Evolutionary conservation across 257 asterid species (phyloP).

Genomic region (Galeopsis tetrahit): DNA sequence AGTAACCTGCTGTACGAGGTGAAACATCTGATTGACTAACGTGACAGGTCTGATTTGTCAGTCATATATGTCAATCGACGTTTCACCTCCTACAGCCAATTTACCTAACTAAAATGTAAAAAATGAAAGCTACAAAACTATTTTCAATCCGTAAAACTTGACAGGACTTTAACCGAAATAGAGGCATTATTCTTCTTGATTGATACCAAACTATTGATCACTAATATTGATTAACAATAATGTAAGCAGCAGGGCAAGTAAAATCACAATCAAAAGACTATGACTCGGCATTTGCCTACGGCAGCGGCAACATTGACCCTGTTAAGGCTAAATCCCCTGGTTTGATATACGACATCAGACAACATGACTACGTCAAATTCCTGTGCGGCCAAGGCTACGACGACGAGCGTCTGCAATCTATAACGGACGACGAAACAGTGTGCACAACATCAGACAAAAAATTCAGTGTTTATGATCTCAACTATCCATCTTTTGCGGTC

Average conservation of each 20-base stretch:
- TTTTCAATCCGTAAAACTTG: too few relatives aligned
- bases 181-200: too few relatives aligned
- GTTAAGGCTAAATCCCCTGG: not conserved
- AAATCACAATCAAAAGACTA: not conserved
- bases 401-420: not conserved
- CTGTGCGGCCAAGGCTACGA: not conserved
- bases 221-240: too few relatives aligned
- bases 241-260: not conserved
- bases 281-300: not conserved
- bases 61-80: too few relatives aligned
- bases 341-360: not conserved
- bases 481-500: conserved; percentile 54
- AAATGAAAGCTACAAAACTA: too few relatives aligned
- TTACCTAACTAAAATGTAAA: too few relatives aligned
- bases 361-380: not conserved
- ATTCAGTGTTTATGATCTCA: conserved; percentile 54
- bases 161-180: too few relatives aligned
- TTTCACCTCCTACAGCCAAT: too few relatives aligned
- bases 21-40: too few relatives aligned
- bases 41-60: too few relatives aligned
- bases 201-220: too few relatives aligned
- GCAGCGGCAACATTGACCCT: not conserved
- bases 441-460: conserved; percentile 42
- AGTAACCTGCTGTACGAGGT: too few relatives aligned
- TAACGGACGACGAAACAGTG: not conserved